Evolutionary conservation across 2,329 filamentous ascomycete species (phyloP), one percentile per base, ranked within the genome.

Genomic region (Hypoxylon sp.): DNA sequence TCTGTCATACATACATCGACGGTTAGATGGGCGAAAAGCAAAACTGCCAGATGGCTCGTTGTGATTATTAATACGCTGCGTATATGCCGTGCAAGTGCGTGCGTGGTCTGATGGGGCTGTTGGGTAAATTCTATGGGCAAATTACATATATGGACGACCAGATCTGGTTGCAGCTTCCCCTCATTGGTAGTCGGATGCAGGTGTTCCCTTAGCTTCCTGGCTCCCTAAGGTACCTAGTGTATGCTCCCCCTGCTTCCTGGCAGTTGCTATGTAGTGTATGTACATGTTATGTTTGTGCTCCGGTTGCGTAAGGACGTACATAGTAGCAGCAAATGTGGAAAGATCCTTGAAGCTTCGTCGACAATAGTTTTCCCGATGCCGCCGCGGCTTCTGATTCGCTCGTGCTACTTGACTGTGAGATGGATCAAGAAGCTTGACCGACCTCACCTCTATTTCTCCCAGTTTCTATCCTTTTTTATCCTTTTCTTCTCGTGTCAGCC

Each of bases 341-440:
- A 57, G 61, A n/a, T n/a, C n/a, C n/a, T n/a, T n/a, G n/a, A 61
- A 69, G 65, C 63, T 70, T 64, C 60, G 36, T 62, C 55, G 32
- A 49, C 44, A 55, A 71, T 71, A 72, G 68, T 74, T 74, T 72
- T 74, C 73, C 72, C 71, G 72, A 62, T 56, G 20, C 71, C 71
- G 69, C 56, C 44, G 64, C 36, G 8, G 55, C 64, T 54, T 70
- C 72, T 74, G 72, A 75, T 75, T 75, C 72, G 73, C 62, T 64
- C 57, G 69, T 72, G 62, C 70, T 71, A 71, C 72, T 68, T 6
- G 59, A 65, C 52, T 56, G 65, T 69, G 63, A 70, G 64, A 70
- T 72, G 70, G 69, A 70, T 67, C 68, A 66, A 61, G 68, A 70
- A 70, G 68, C 69, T 71, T 69, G 65, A 70, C 68, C 72, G 54